Evolutionary conservation across 495 filamentous ascomycete species (phyloP), one percentile per base, ranked within the genome.

Genomic region (Aspergillus avenaceus): DNA sequence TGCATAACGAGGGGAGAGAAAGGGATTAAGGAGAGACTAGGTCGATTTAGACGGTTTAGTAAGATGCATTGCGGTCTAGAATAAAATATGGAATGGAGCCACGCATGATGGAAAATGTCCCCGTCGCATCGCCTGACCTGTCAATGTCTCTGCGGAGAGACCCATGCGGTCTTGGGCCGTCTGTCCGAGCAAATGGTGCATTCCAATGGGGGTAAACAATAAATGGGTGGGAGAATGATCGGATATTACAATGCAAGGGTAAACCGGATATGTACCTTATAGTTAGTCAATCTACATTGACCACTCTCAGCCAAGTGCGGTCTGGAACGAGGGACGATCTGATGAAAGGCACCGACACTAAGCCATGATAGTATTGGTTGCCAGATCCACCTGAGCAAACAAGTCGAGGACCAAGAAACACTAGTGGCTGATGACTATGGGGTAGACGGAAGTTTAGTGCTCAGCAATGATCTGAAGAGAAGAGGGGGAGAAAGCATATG

Each of bases 91-190:
- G 24, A 34, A 45, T 32, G 40, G 32, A 53, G 29, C 43, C 8
- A 26, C 40, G 28, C 31, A 45, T 49, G 48, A 50, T 45, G 40
- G 21, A 43, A 50, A 22, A 38, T 18, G 27, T 46, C 24, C 43
- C 29, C 25, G 41, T 27, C 24, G 28, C 26, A 46, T 58, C 55
- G 59, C 49, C 59, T 62, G 59, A 62, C 59, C 49, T 51, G 44
- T 44, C 53, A 52, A 18, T 24, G 25, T 40, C 53, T 24, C 8
- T 19, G 38, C 2, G 41, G 46, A 50, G 26, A 23, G 31, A 13
- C 44, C 42, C 49, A 47, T 42, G 48, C 45, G 38, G 38, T 26
- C 38, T 43, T 41, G 47, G 29, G 21, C 45, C 51, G 52, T 32
- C 47, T 49, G 41, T 13, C 47, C 46, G 47, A 47, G 16, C 25